These are phyloP conservation scores for Ascochyta lentis DNA, from an alignment of 2,329 filamentous ascomycete species.

Conservation along the genomic window DNA sequence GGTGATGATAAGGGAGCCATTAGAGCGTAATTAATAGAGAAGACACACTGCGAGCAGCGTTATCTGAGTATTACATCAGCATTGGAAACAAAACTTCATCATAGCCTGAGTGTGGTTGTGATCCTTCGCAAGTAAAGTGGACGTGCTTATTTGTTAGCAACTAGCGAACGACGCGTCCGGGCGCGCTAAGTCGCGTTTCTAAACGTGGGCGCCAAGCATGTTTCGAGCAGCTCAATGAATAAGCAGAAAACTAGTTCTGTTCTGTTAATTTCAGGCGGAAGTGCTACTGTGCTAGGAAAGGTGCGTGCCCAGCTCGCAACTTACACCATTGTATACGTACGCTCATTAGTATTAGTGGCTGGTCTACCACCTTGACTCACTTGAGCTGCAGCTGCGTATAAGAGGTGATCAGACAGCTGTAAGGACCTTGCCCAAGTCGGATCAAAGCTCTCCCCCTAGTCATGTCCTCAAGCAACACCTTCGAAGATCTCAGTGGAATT, in stretches of 20 bases:
- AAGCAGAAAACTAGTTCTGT: neutral
- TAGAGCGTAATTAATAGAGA: neutral
- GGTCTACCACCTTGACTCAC: conserved; percentile 3
- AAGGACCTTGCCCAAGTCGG: neutral
- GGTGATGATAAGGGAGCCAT: neutral
- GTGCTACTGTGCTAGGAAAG: neutral
- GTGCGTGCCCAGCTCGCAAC: neutral
- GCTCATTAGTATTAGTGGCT: neutral
- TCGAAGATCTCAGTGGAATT: conserved; percentile 51
- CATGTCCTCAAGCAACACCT: conserved; percentile 35
- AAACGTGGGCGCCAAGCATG: too few species aligned
- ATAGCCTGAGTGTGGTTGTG: too few species aligned
- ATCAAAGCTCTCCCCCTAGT: neutral
- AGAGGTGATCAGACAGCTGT: neutral
- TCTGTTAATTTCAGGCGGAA: neutral
- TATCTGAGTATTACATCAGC: too few species aligned
- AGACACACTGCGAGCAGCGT: neutral
- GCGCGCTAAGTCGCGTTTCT: too few species aligned
- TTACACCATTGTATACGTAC: conserved; percentile 1
- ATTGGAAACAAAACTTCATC: too few species aligned
- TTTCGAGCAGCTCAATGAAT: neutral
- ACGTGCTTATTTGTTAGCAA: too few species aligned
- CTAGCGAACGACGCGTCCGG: too few species aligned
- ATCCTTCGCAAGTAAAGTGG: too few species aligned
- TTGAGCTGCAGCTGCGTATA: neutral